These are phyloP conservation scores for Raffaelea ambrosiae DNA, from an alignment of 2,329 filamentous ascomycete genomes.

Conservation along the genomic window DNA sequence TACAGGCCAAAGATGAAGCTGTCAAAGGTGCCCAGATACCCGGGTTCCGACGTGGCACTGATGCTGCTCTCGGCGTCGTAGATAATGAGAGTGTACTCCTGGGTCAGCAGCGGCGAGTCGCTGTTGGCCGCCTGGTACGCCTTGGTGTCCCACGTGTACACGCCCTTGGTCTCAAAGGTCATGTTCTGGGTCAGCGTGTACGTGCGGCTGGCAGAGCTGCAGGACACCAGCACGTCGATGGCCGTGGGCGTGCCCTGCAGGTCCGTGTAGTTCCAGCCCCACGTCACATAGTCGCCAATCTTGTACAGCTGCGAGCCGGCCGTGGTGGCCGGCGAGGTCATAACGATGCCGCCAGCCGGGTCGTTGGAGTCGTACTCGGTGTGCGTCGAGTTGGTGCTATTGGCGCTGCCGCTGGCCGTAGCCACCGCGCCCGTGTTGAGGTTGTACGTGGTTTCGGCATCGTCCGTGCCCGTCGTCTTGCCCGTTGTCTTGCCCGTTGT, in stretches of 20 bases:
- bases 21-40: slow-evolving; percentile 42
- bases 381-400: slow-evolving; percentile 23
- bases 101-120: slow-evolving; percentile 38
- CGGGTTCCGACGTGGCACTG: slow-evolving; percentile 41
- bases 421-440: slow-evolving; percentile 28
- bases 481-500: background rate
- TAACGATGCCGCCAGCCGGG: slow-evolving; percentile 41
- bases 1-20: slow-evolving; percentile 53
- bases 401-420: slow-evolving; percentile 17
- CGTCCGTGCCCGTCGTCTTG: background rate
- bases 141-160: slow-evolving; percentile 51
- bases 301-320: slow-evolving; percentile 45
- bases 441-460: slow-evolving; percentile 20
- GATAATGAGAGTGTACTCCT: slow-evolving; percentile 53
- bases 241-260: slow-evolving; percentile 49
- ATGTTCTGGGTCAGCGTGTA: slow-evolving; percentile 58
- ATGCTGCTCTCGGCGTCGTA: slow-evolving; percentile 47
- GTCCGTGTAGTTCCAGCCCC: slow-evolving; percentile 58
- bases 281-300: slow-evolving; percentile 51
- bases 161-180: slow-evolving; percentile 42
- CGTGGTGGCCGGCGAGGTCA: slow-evolving; percentile 42
- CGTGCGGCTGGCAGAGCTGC: slow-evolving; percentile 39
- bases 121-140: slow-evolving; percentile 37
- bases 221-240: slow-evolving; percentile 51
- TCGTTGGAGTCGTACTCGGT: slow-evolving; percentile 31